phyloP scores from a whole-genome alignment of 306 rosid species.

The Lathyrus aphaca region DNA sequence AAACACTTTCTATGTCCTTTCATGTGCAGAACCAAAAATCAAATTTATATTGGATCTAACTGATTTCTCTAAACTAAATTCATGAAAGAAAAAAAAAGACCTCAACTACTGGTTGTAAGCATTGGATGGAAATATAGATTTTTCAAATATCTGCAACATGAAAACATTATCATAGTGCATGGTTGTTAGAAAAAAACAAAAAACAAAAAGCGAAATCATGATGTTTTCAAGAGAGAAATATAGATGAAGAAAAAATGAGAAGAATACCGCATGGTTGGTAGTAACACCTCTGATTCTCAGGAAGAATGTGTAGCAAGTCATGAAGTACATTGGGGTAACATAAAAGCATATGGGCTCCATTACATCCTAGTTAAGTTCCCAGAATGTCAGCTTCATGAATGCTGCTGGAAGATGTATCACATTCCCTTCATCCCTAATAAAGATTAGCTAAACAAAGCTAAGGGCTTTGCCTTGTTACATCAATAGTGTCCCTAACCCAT shows the following conservation, averaged over 20 bases:
- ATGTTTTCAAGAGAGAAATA: not conserved
- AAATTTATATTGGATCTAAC: conserved; percentile 8
- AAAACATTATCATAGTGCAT: not conserved
- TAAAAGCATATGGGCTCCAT: conserved; percentile 92
- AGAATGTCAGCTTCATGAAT: conserved; percentile 86
- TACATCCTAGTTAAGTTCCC: conserved; percentile 95
- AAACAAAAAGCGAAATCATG: not conserved
- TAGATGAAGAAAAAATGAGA: not conserved
- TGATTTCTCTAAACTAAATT: not conserved
- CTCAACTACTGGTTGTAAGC: conserved; percentile 80
- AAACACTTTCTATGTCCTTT: conserved; percentile 74
- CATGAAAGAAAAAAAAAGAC: conserved; percentile 39
- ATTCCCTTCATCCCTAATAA: too few relatives aligned
- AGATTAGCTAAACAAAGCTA: too few relatives aligned
- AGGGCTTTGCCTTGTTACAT: too few relatives aligned
- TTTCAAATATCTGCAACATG: conserved; percentile 79
- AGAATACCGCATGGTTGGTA: conserved; percentile 82
- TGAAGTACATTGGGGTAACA: conserved; percentile 70
- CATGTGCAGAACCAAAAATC: conserved; percentile 56
- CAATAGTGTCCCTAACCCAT: too few relatives aligned
- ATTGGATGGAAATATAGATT: conserved; percentile 74
- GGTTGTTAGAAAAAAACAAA: too few relatives aligned
- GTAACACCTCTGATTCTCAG: conserved; percentile 86
- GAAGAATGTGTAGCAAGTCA: conserved; percentile 76
- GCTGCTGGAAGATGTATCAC: too few relatives aligned